Evolutionary conservation across 2,329 filamentous ascomycete genomes (phyloP).

Genomic region (Claviceps sp.): DNA sequence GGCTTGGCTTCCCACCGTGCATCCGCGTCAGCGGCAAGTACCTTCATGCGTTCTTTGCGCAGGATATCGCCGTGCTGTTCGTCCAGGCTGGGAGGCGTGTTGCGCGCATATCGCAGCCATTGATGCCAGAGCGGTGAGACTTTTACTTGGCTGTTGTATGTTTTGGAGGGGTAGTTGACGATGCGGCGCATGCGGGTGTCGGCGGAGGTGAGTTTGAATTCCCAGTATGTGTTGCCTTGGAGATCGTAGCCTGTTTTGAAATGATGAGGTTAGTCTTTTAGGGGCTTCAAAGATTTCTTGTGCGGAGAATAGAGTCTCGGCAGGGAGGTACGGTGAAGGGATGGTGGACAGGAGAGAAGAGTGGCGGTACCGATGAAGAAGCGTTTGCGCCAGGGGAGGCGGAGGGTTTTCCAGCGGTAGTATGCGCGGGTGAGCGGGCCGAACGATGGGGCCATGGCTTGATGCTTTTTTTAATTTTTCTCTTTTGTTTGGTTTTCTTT

Average conservation of each 20-base stretch:
- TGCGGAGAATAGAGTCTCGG: no score
- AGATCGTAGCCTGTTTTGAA: slow-evolving; percentile 43
- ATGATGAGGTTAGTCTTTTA: no score
- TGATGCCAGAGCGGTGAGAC: slow-evolving; percentile 55
- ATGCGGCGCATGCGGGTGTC: slow-evolving; percentile 45
- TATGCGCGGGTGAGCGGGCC: slow-evolving; percentile 30
- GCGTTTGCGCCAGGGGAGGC: slow-evolving; percentile 49
- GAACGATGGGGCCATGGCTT: slow-evolving; percentile 10
- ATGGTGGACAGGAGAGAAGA: not conserved
- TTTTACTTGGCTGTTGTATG: slow-evolving; percentile 39
- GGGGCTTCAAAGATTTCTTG: no score
- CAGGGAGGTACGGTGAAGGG: no score
- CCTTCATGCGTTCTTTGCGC: slow-evolving; percentile 39
- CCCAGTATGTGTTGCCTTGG: slow-evolving; percentile 55
- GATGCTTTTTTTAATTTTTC: not conserved
- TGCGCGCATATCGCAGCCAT: slow-evolving; percentile 50
- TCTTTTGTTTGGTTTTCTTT: not conserved
- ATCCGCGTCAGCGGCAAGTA: slow-evolving; percentile 47
- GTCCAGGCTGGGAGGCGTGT: slow-evolving; percentile 37
- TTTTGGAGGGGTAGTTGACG: slow-evolving; percentile 41
- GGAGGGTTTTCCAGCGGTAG: slow-evolving; percentile 49
- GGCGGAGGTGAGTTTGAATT: slow-evolving; percentile 38
- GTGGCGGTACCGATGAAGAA: slow-evolving; percentile 42
- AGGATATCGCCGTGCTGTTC: slow-evolving; percentile 43
- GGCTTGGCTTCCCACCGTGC: slow-evolving; percentile 50